Base-by-base conservation (phyloP, 2,329 filamentous ascomycete species). In the Malbranchea cinnamomea region DNA sequence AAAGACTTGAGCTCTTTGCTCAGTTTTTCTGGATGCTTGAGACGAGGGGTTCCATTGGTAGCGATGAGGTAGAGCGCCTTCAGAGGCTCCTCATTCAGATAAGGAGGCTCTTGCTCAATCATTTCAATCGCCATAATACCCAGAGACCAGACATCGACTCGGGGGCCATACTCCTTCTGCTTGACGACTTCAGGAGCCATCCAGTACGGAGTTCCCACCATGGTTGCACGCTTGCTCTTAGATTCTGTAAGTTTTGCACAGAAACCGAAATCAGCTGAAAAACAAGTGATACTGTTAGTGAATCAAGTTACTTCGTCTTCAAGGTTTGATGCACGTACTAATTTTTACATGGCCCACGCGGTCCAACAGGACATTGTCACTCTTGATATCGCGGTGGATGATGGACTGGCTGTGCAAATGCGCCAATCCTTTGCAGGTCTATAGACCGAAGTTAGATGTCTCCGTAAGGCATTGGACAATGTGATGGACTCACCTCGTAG, bases 51-150 rank as follows among this genome's bases (percentile, higher is more conserved):
- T 42, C 89, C 89, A 60, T 95, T 95, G 33, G 89, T 98, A 27
- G 89, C 89, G 52, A 98, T 98, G 38, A 98, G 71, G 54, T 93
- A 98, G 26, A 98, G 69, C 5, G 89, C 89, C 66, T 95, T 95
- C 33, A 98, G 71, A 0, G 89, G 89, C 57, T 95, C 87, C 58
- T 95, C 89, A 58, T 95, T 95, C 21, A 95, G 71, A 54, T 98
- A 98, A 0, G 89, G 89, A 4, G 89, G 89, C 56, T 98, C 89
- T 11, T 83, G 92, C 54, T 98, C 89, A 49, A 95, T 95, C 89
- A 98, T 94, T 59, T 98, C 89, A 48, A 98, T 95, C 14, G 89
- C 87, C 89, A 95, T 98, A 60, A 98, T 98, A 49, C 89, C 89
- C 38, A 98, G 65, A 17, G 85, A 94, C 89, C 89, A 98, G 50